Percentiles rank a stretch among this genome's conserved stretches.
phyloP scores from a whole-genome alignment of 2,329 filamentous ascomycete genomes.

The Phaeoacremonium minimum region DNA sequence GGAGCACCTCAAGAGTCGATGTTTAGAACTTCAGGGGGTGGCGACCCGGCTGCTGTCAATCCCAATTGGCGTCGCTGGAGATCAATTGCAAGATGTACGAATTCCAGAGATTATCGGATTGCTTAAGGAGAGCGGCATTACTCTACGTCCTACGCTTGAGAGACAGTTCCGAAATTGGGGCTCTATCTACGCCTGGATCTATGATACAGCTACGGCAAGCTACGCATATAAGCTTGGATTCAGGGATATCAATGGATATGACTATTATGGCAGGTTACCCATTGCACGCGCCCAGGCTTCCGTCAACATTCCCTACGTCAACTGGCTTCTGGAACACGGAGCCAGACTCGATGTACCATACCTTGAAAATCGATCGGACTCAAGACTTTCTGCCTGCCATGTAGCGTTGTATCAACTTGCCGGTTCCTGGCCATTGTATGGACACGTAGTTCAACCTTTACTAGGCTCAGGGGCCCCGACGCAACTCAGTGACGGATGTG shows the following conservation, averaged over 20 bases:
- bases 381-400: no score
- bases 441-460: no score
- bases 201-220: not conserved
- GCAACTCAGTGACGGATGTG: not conserved
- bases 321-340: not conserved
- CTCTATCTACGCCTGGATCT: not conserved
- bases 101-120: not conserved
- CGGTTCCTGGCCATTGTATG: no score
- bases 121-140: not conserved
- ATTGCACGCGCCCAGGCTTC: not conserved
- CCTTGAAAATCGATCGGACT: no score
- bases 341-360: not conserved
- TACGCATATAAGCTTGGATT: not conserved
- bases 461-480: not conserved
- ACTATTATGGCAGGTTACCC: not conserved
- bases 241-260: not conserved
- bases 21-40: not conserved
- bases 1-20: not conserved
- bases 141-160: not conserved
- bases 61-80: not conserved
- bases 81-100: not conserved
- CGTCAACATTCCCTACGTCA: not conserved
- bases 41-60: not conserved
- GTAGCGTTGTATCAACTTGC: no score
- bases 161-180: constrained; percentile 1